Evolutionary conservation across 2,329 filamentous ascomycete genomes (phyloP), one percentile per base, ranked within the genome.

Genomic region (Dactylonectria macrodidyma): DNA sequence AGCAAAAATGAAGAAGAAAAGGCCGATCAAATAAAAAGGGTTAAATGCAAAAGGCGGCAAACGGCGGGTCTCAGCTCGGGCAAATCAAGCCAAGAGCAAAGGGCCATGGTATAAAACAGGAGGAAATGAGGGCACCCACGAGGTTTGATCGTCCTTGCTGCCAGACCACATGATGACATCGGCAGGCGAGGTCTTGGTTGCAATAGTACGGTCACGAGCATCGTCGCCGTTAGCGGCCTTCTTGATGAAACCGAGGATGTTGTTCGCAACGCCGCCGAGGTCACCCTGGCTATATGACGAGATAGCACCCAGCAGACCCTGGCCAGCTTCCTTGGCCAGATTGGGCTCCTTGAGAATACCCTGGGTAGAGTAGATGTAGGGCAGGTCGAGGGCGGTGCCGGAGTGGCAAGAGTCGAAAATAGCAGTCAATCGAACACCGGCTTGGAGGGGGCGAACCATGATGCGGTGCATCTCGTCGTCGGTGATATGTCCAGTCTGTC

Each of bases 101-200:
- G 66, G 71, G 5, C 66, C 66, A 58, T 22, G 60, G 50, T 60
- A 62, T 34, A 68, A 72, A 58, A 52, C 57, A 70, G 72, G 69
- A 71, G 69, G 66, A 73, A 78, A 69, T 66, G 73, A 78, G 70
- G 67, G 71, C 76, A 91, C 92, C 84, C 86, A 94, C 91, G 93
- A 95, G 76, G 95, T 99, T 84, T 99, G 96, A 73, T 93, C 91
- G 78, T 98, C 96, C 82, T 98, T 98, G 85, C 94, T 97, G 64
- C 96, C 96, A 62, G 94, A 97, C 90, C 95, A 96, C 94, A 98
- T 98, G 79, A 98, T 89, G 51, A 99, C 95, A 81, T 98, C 96
- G 51, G 96, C 96, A 1, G 95, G 93, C 55, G 93, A 96, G 11
- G 95, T 98, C 87, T 97, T 98, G 48, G 95, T 98, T 73, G 92